Evolutionary conservation across 2,329 filamentous ascomycete genomes (phyloP), one percentile per base, ranked within the genome.

Genomic region (Fusarium veterinarium): DNA sequence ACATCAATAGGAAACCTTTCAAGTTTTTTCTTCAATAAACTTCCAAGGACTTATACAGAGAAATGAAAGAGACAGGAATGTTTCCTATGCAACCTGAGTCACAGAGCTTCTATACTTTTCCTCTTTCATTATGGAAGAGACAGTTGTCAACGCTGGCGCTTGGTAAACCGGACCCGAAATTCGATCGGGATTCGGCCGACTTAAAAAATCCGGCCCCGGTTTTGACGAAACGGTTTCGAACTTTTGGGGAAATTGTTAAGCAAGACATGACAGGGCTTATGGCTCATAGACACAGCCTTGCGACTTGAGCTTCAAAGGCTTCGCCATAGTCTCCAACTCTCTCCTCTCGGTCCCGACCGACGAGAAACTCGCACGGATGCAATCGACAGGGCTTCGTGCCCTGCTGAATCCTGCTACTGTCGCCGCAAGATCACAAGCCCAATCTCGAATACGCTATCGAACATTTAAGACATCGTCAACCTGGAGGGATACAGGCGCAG

Each of bases 321-420:
- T 60, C 53, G 56, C 20, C 35, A 31, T 28, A 60, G 28, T 60
- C 37, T 25, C 51, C 46, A 33, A 64, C 30, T 40, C 20, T 59
- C 25, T 30, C 57, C 42, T 51, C 59, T 67, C 61, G 60, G 55
- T 30, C 38, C 49, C 42, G n/a, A 49, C 44, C 56, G 56, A 70
- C 73, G 53, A 71, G 59, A 71, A 78, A 78, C 56, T 66, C 76
- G 77, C 64, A 70, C 77, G 79, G 70, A 81, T 81, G 79, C 74
- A 75, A 74, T 77, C 75, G 72, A 71, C 70, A 74, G 77, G 78
- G 71, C 69, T 75, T 69, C 77, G 76, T 62, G 77, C 78, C 76
- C 70, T 80, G 59, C 70, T 75, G 37, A 70, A 76, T 69, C 76
- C 76, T 58, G 71, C 76, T 51, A 71, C 75, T 64, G 68, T 78